Base-by-base conservation (phyloP, 192 early-diverging fungal species). In the Phlyctochytrium arcticum region DNA sequence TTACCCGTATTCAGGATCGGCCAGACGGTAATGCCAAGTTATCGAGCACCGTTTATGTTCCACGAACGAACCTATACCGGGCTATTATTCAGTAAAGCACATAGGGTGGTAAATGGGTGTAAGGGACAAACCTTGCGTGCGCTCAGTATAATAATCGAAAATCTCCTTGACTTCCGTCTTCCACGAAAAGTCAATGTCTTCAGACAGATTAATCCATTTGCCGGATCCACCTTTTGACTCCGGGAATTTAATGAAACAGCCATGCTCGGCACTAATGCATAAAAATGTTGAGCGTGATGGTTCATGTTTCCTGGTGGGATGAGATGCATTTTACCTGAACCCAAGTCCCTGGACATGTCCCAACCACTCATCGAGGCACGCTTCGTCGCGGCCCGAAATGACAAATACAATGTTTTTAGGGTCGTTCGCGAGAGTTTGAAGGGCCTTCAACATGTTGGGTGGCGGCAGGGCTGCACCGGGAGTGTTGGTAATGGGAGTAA, bases 11-110 rank as follows among this genome's bases (percentile, higher is more conserved):
- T 89, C 88, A 3, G 95, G 97, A 65, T 99, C 97, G 3, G 94
- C 89, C 62, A 92, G 80, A 30, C 93, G 86, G 80, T 92, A 99
- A 62, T 99, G 94, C 96, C 96, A 99, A 34, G 95, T 96, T 19
- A 99, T 80, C 5, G 95, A 89, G 26, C 87, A 89, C 32, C 89
- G 75, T 76, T 99, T 99, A 74, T 91, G 86, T 54, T 98, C 96
- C 47, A 96, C 89, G 63, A 91, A 91, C 1, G 93, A 90, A 30
- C 94, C 95, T 50, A 31, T 10, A 15, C 0, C n/a, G n/a, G n/a
- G n/a, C n/a, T n/a, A n/a, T n/a, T n/a, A n/a, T n/a, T 15, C 21
- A n/a, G 2, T 5, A n/a, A n/a, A n/a, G n/a, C n/a, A n/a, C n/a
- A n/a, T n/a, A n/a, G n/a, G n/a, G n/a, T n/a, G n/a, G n/a, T n/a